Evolutionary conservation across 768 basidiomycete species (phyloP).

Genomic region (Butyriboletus loyo): DNA sequence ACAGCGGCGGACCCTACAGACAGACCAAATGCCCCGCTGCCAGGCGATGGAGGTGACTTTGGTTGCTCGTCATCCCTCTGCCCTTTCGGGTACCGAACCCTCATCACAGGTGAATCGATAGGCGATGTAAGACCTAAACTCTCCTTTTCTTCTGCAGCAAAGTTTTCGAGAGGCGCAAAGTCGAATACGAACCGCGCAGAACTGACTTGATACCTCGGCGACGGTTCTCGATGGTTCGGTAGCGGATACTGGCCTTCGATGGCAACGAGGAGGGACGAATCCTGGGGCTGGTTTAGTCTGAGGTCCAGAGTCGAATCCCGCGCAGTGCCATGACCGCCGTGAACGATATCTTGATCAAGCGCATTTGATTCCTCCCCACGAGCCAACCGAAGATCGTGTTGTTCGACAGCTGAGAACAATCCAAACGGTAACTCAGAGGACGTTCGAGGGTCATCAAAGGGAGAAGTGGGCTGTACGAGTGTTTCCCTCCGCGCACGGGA

Average conservation of each 20-base stretch:
- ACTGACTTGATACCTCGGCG: slow-evolving; percentile 67
- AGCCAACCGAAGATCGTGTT: slow-evolving; percentile 44
- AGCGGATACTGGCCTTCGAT: slow-evolving; percentile 14
- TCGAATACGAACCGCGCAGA: slow-evolving; percentile 60
- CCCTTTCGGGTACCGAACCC: slow-evolving; percentile 10
- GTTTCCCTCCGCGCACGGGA: slow-evolving; percentile 71
- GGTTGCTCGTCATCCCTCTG: slow-evolving; percentile 7
- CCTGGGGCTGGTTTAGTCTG: slow-evolving; percentile 43
- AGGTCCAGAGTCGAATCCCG: slow-evolving; percentile 27
- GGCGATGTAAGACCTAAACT: slow-evolving; percentile 57
- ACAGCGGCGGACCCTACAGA: slow-evolving; percentile 7
- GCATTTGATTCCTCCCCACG: slow-evolving; percentile 28
- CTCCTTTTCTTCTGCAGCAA: slow-evolving; percentile 66
- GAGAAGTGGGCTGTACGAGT: slow-evolving; percentile 37
- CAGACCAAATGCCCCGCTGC: slow-evolving; percentile 7
- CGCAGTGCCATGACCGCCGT: slow-evolving; percentile 1
- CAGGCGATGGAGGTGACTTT: background rate
- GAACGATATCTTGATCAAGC: slow-evolving; percentile 11
- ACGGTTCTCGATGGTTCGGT: slow-evolving; percentile 29
- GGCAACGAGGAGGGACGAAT: slow-evolving; percentile 44
- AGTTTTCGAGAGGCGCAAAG: slow-evolving; percentile 74
- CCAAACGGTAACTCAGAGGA: slow-evolving; percentile 37
- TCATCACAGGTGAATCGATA: slow-evolving; percentile 19
- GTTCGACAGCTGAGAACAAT: slow-evolving; percentile 47
- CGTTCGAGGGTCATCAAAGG: slow-evolving; percentile 31